These are phyloP conservation scores for Hansfordia pulvinata DNA, from an alignment of 2,329 filamentous ascomycete genomes.

Conservation along the genomic window DNA sequence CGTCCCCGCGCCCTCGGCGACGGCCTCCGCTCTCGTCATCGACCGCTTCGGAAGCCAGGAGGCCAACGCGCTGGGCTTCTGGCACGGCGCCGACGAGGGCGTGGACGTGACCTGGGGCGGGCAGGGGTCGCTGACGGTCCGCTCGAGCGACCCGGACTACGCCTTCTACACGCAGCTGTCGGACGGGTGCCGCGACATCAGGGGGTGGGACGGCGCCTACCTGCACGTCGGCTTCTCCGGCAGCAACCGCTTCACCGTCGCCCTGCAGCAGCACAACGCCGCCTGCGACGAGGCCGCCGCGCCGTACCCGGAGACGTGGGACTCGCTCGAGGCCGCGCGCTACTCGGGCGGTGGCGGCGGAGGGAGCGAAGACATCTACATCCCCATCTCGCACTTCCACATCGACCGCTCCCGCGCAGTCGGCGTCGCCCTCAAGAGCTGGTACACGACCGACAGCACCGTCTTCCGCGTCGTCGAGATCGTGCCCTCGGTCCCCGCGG, in stretches of 20 bases:
- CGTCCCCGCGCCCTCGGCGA: constrained; percentile 32
- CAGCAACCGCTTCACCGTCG: constrained; percentile 47
- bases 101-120: constrained; percentile 36
- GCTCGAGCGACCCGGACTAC: constrained; percentile 45
- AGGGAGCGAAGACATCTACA: constrained; percentile 48
- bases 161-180: constrained; percentile 46
- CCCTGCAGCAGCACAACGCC: constrained; percentile 53
- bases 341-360: too few species aligned
- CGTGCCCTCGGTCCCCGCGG: constrained; percentile 35
- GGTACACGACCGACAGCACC: constrained; percentile 39
- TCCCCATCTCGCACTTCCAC: constrained; percentile 53
- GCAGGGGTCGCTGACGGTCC: constrained; percentile 39
- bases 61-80: constrained; percentile 47
- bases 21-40: constrained; percentile 37
- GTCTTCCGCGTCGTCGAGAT: constrained; percentile 46
- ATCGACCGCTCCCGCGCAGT: constrained; percentile 41
- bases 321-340: constrained; percentile 49
- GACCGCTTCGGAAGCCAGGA: constrained; percentile 41
- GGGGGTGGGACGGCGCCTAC: constrained; percentile 39
- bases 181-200: constrained; percentile 40
- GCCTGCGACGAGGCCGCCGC: constrained; percentile 38
- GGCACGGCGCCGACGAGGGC: constrained; percentile 52
- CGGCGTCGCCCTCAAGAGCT: constrained; percentile 50
- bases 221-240: constrained; percentile 52
- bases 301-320: constrained; percentile 54